A percentile compares a stretch with the other conserved stretches of the same genome.
phyloP scores from a whole-genome alignment of 768 basidiomycete genomes.

The Coprinopsis cinerea region DNA sequence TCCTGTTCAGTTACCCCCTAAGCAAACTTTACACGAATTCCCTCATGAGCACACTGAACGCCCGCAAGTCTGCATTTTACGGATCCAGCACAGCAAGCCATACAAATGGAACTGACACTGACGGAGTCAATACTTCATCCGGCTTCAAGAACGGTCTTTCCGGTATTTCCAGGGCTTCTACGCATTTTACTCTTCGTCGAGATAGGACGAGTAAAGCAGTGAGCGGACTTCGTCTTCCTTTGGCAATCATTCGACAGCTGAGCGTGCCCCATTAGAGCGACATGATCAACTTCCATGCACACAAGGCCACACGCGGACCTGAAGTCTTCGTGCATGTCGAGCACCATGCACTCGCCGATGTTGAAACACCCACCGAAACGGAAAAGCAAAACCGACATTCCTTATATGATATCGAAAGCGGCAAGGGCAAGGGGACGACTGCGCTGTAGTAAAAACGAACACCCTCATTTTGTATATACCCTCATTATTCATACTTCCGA shows the following conservation, averaged over 20 bases:
- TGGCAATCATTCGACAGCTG: background rate
- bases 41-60: background rate
- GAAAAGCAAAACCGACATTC: no score
- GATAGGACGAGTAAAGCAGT: background rate
- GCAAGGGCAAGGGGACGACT: no score
- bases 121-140: background rate
- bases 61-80: background rate
- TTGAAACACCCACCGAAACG: background rate
- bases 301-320: background rate
- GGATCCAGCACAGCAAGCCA: background rate
- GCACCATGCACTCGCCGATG: background rate
- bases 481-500: no score
- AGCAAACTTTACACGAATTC: slow-evolving; percentile 5
- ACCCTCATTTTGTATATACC: no score
- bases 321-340: background rate
- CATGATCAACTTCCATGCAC: background rate
- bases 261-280: background rate
- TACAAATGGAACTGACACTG: background rate
- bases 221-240: background rate
- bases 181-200: background rate
- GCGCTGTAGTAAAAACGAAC: no score
- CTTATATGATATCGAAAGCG: no score
- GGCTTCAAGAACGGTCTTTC: background rate
- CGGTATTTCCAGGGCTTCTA: no score
- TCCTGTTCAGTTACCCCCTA: background rate